These are phyloP conservation scores for Setomelanomma holmii DNA, from an alignment of 2,329 filamentous ascomycete genomes.

Conservation along the genomic window DNA sequence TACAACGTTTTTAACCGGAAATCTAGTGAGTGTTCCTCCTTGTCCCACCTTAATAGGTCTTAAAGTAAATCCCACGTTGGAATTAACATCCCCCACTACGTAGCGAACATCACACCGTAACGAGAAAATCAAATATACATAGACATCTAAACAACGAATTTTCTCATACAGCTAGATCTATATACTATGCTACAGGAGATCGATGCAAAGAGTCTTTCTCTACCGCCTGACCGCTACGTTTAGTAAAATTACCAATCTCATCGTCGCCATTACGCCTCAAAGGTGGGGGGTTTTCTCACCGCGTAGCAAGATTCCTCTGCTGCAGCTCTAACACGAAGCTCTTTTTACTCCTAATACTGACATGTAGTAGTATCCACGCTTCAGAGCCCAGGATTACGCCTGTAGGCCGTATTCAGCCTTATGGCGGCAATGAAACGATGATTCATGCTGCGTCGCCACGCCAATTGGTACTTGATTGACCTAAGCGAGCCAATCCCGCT, in stretches of 20 bases:
- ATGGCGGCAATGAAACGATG: neutral
- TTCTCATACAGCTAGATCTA: neutral
- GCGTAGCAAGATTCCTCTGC: neutral
- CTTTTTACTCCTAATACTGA: neutral
- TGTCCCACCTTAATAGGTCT: too few relatives aligned
- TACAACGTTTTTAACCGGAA: too few relatives aligned
- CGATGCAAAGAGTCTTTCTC: neutral
- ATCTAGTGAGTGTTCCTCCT: too few relatives aligned
- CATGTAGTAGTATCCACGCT: neutral
- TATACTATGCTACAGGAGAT: neutral
- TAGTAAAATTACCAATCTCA: neutral
- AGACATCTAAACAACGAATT: neutral
- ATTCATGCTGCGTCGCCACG: too few relatives aligned
- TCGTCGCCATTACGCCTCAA: neutral
- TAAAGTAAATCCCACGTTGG: too few relatives aligned
- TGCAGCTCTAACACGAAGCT: neutral
- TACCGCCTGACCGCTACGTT: neutral
- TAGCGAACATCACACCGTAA: neutral
- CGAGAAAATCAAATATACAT: neutral
- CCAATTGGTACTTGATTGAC: too few relatives aligned
- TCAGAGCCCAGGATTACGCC: neutral
- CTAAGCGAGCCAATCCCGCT: too few relatives aligned
- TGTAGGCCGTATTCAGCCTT: neutral
- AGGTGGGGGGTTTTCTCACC: neutral
- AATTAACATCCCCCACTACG: neutral